Evolutionary conservation across 2,329 filamentous ascomycete species (phyloP), one percentile per base, ranked within the genome.

Genomic region (Scedosporium aurantiacum): DNA sequence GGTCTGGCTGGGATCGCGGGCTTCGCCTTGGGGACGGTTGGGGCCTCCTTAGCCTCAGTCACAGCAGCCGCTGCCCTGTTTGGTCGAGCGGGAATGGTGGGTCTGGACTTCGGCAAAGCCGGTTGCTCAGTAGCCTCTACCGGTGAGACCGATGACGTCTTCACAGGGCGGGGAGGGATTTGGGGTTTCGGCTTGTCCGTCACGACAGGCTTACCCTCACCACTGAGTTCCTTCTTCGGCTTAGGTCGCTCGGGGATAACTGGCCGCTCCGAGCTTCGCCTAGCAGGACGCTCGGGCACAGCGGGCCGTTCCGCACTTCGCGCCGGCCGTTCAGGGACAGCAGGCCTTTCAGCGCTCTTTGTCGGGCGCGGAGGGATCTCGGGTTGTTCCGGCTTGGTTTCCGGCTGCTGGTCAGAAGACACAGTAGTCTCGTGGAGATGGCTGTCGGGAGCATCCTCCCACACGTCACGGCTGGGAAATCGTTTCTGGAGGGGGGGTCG

Each of bases 391-490:
- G 71, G 69, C 60, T 70, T 70, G 10, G 56, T 64, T 8, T 65
- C 64, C 4, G 70, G 68, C 12, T 71, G 68, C 58, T 69, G 63
- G 5, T 66, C 68, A 10, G 71, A 67, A 65, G 66, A 73, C 69
- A 95, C 86, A 0, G 88, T 92, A 0, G 92, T 89, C 68, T 91
- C 85, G 21, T 95, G 81, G 65, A 88, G 82, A 62, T 89, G 82
- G 68, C 90, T 93, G 67, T 96, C 91, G 1, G 93, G 93, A 0
- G 84, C 86, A 71, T 97, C 93, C 75, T 97, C 93, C 93, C 93
- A 97, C 50, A 97, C 85, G 73, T 97, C 93, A 61, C 86, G 85
- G 71, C 92, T 96, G 0, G 93, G 93, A 72, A 97, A 97, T 12
- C 91, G 85, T 59, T 87, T 85, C 62, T 84, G 78, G 66, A 82